These are phyloP conservation scores for Apodospora peruviana DNA, from an alignment of 495 filamentous ascomycete species.

Conservation along the genomic window DNA sequence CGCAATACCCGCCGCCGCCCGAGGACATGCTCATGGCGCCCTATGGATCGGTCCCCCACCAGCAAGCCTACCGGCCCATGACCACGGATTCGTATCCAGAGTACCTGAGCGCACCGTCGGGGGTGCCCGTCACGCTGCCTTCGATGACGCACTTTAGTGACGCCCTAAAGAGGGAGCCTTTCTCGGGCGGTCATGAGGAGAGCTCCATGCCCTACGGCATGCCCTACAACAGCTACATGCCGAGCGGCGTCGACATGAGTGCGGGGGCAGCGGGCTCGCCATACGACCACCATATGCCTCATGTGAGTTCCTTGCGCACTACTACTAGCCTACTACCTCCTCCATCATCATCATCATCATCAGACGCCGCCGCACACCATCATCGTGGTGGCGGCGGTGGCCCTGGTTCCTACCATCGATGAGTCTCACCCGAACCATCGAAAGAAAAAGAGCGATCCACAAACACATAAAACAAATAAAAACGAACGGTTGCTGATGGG, in stretches of 20 bases:
- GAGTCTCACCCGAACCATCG: background rate
- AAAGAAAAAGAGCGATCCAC: background rate
- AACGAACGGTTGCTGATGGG: conserved; percentile 39
- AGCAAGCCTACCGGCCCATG: conserved; percentile 60
- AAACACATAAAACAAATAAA: background rate
- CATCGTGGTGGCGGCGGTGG: background rate
- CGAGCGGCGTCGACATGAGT: conserved; percentile 64
- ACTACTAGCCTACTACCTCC: conserved; percentile 8
- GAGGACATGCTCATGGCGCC: conserved; percentile 60
- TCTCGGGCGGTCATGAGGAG: conserved; percentile 46
- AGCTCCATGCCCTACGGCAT: conserved; percentile 73
- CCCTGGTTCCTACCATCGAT: background rate
- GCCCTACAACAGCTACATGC: conserved; percentile 67
- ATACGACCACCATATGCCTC: conserved; percentile 59
- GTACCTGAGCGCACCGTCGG: conserved; percentile 56
- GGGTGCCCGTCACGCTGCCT: conserved; percentile 54
- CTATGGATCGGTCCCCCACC: conserved; percentile 58
- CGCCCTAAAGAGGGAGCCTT: conserved; percentile 54
- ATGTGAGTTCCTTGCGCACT: conserved; percentile 55
- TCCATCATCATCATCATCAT: conserved; percentile 24
- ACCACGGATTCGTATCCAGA: conserved; percentile 55
- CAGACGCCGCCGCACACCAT: conserved; percentile 9
- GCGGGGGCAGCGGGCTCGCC: conserved; percentile 36
- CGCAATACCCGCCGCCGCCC: conserved; percentile 59
- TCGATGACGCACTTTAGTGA: conserved; percentile 59